Base-by-base conservation (phyloP, 331 rosid species). In the Malus hybrid region DNA sequence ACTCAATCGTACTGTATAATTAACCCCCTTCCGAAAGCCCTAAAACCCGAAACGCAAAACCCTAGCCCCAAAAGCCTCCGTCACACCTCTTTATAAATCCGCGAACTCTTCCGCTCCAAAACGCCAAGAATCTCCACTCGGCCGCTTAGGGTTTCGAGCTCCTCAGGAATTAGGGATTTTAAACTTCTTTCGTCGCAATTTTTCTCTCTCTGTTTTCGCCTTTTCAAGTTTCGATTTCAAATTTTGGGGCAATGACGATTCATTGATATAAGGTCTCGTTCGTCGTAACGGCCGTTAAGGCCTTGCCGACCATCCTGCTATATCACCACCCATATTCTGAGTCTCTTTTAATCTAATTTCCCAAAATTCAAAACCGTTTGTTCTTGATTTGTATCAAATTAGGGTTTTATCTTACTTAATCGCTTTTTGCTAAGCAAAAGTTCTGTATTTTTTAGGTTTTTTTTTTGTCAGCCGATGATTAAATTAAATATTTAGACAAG, bases 291-390 rank as follows among this genome's bases (percentile, higher is more conserved):
- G 96, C 89, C 93, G 65, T 31, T 61, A 33, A 62, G 90, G 89
- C 93, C 93, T 87, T 93, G 96, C 95, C 96, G 93, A 91, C 96
- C 91, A 91, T 83, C 34, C 92, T 91, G 93, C 24, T 88, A 93
- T 91, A 89, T 93, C 97, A 91, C 93, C 93, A 89, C 92, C 97
- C 97, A 93, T 88, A 88, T 81, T 82, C 96, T 14, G 93, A 88
- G 96, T 83, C 92, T 85, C 83, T 48, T 4, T 18, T 1, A 4
- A 10, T 4, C 1, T 36, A n/a, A 19, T 5, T 28, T 27, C 6
- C 2, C 9, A 5, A 28, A 2, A 18, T 4, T 32, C 0, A 10
- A 29, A 3, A 1, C 3, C 1, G 2, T 6, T 13, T 29, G 56
- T 16, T 63, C 6, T 74, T 12, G 18, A 4, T 65, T 42, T 22